These are phyloP conservation scores for Termitomyces sp. DNA, from an alignment of 768 basidiomycete genomes.

Conservation along the genomic window DNA sequence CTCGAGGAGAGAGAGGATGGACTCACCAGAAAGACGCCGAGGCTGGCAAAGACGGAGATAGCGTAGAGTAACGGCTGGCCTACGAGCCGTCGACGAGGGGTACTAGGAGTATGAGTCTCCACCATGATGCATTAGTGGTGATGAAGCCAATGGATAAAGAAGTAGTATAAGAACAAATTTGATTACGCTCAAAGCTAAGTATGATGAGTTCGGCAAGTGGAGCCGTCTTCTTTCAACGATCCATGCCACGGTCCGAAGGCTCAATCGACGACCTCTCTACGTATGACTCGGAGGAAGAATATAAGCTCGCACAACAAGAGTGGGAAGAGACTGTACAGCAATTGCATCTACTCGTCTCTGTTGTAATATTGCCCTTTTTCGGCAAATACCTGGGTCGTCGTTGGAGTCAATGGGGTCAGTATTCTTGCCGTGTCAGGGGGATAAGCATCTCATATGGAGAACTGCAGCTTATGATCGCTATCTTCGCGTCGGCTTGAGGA, in stretches of 20 bases:
- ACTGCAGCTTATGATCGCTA: constrained; percentile 68
- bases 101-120: constrained; percentile 22
- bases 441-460: constrained; percentile 1
- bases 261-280: constrained; percentile 61
- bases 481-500: constrained; percentile 56
- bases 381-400: constrained; percentile 87
- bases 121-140: constrained; percentile 53
- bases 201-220: constrained; percentile 14
- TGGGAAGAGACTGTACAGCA: constrained; percentile 92
- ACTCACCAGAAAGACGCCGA: constrained; percentile 82
- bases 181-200: neutral
- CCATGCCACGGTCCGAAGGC: constrained; percentile 58
- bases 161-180: neutral
- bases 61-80: constrained; percentile 77
- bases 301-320: constrained; percentile 77
- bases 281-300: constrained; percentile 68
- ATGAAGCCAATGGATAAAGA: constrained; percentile 5
- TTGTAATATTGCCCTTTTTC: constrained; percentile 80
- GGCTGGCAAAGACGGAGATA: constrained; percentile 76
- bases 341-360: constrained; percentile 73
- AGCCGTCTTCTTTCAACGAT: neutral
- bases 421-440: constrained; percentile 12
- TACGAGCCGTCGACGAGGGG: constrained; percentile 54
- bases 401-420: constrained; percentile 83
- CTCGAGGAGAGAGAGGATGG: neutral